These are phyloP conservation scores for Leccinum barrowsii DNA, from an alignment of 768 basidiomycete species.

Conservation along the genomic window DNA sequence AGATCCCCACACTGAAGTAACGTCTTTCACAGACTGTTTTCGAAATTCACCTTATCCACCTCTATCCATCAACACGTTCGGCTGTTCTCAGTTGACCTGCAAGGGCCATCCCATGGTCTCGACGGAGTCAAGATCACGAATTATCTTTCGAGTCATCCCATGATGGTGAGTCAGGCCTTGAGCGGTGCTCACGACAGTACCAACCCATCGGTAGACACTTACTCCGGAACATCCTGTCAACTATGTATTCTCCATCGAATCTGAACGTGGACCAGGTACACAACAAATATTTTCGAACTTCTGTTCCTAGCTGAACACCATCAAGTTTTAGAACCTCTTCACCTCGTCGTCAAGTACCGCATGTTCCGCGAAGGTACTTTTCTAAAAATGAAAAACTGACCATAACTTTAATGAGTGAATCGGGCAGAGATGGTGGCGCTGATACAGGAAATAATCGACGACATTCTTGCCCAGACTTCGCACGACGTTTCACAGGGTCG, in stretches of 20 bases:
- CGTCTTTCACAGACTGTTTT: constrained; percentile 62
- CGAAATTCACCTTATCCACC: constrained; percentile 86
- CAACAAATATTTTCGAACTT: constrained; percentile 4
- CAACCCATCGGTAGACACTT: constrained; percentile 52
- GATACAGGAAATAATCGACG: constrained; percentile 48
- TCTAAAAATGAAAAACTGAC: neutral
- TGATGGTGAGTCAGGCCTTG: constrained; percentile 41
- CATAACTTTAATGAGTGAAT: constrained; percentile 6
- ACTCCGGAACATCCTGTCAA: constrained; percentile 72
- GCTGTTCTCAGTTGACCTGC: constrained; percentile 57
- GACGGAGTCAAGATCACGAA: constrained; percentile 52
- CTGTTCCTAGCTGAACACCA: constrained; percentile 1
- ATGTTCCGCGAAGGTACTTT: constrained; percentile 75
- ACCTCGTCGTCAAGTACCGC: constrained; percentile 68
- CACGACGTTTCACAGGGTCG: constrained; percentile 36
- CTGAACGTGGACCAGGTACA: constrained; percentile 56
- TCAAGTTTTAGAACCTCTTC: constrained; percentile 60
- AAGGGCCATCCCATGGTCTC: constrained; percentile 39
- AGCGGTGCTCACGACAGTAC: neutral
- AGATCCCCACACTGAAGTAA: neutral
- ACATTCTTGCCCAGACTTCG: constrained; percentile 37
- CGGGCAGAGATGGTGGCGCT: constrained; percentile 63
- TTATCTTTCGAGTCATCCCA: constrained; percentile 44
- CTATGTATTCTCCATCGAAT: constrained; percentile 79
- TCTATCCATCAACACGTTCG: constrained; percentile 78